Conservation (phyloP, 441 rosid species). For the Gossypium davidsonii region DNA sequence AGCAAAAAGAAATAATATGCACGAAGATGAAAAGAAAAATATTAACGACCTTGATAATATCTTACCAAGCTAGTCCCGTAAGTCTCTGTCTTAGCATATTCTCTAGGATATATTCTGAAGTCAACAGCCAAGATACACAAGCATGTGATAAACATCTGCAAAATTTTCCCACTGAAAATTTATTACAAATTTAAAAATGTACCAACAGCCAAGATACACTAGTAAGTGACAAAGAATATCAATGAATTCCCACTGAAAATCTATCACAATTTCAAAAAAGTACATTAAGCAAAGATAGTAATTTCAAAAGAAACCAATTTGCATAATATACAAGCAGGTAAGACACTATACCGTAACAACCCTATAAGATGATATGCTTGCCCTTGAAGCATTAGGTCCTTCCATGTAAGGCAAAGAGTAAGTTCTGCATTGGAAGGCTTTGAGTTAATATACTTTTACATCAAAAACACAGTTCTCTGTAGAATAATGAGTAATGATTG, state of each 20-base stretch:
- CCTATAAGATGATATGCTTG: constrained; percentile 58
- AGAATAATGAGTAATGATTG: background rate
- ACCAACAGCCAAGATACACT: background rate
- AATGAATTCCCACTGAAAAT: background rate
- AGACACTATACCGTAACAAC: constrained; percentile 51
- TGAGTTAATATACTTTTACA: constrained; percentile 7
- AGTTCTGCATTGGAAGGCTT: constrained; percentile 27
- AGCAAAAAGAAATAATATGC: background rate
- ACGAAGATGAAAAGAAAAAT: background rate
- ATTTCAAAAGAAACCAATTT: background rate
- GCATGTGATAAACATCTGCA: constrained; percentile 81
- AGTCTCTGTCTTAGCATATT: constrained; percentile 83
- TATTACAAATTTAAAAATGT: background rate
- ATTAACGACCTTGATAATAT: constrained; percentile 3
- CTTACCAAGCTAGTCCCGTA: constrained; percentile 82
- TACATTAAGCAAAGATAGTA: constrained; percentile 3
- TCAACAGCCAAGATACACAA: constrained; percentile 91
- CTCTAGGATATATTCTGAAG: constrained; percentile 79
- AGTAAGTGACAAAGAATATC: background rate
- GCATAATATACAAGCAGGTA: background rate
- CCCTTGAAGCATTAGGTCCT: constrained; percentile 40
- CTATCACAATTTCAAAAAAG: background rate
- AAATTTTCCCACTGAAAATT: constrained; percentile 1
- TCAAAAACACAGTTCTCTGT: background rate
- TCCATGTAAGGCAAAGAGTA: constrained; percentile 32